These are phyloP conservation scores for Xylariaceae sp. DNA, from an alignment of 2,329 filamentous ascomycete genomes.

Conservation along the genomic window DNA sequence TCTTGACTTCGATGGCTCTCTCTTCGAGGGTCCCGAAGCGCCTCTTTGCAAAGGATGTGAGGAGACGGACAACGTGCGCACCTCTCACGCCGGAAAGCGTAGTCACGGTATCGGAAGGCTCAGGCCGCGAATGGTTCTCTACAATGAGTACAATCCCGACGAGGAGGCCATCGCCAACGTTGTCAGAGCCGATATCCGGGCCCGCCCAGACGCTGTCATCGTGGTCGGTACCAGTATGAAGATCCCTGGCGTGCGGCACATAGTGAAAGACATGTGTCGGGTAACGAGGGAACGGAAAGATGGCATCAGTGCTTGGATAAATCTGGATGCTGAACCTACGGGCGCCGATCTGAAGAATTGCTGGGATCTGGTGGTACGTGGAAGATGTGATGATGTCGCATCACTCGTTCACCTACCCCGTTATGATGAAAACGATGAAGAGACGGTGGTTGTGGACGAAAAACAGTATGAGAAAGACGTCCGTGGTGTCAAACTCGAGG, in stretches of 20 bases:
- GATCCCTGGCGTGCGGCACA: constrained; percentile 86
- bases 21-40: constrained; percentile 83
- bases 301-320: constrained; percentile 92
- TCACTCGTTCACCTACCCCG: constrained; percentile 65
- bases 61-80: constrained; percentile 74
- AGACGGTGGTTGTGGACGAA: constrained; percentile 48
- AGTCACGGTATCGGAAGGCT: constrained; percentile 91
- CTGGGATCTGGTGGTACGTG: constrained; percentile 89
- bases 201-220: constrained; percentile 85
- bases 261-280: constrained; percentile 88
- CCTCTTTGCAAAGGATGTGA: constrained; percentile 79
- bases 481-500: constrained; percentile 43
- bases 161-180: constrained; percentile 95
- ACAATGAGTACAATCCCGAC: constrained; percentile 96
- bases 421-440: constrained; percentile 58
- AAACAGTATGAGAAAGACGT: constrained; percentile 48
- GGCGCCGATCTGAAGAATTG: constrained; percentile 86
- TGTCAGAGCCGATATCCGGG: constrained; percentile 80
- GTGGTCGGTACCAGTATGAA: constrained; percentile 96
- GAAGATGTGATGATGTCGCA: constrained; percentile 87
- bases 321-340: constrained; percentile 80
- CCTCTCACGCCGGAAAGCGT: constrained; percentile 76
- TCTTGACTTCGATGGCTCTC: constrained; percentile 71
- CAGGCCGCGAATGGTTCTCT: constrained; percentile 90
- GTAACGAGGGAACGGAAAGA: constrained; percentile 81